A percentile compares a stretch with the other conserved stretches of the same genome.
Evolutionary conservation across 495 filamentous ascomycete species (phyloP).

Genomic region (Penicillium dipodomyicola): DNA sequence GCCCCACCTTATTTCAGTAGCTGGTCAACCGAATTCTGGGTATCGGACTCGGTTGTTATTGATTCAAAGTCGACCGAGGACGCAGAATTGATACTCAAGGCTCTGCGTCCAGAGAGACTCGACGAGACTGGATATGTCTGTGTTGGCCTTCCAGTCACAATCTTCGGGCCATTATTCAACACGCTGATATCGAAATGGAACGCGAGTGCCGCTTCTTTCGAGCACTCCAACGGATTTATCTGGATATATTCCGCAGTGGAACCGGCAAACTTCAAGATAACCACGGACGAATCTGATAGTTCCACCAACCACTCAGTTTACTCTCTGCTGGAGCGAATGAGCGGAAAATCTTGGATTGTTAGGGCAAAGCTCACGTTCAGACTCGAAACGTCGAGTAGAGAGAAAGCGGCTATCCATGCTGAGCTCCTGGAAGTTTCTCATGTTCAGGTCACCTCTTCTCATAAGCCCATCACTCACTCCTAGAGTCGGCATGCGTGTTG

Average conservation of each 20-base stretch:
- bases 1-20: too few relatives aligned
- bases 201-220: constrained; percentile 9
- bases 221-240: neutral
- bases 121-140: too few relatives aligned
- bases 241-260: constrained; percentile 8
- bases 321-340: neutral
- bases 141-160: neutral
- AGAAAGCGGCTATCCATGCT: neutral
- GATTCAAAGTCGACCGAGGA: too few relatives aligned
- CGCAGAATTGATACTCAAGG: too few relatives aligned
- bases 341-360: constrained; percentile 1
- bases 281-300: neutral
- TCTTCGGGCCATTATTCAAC: constrained; percentile 13
- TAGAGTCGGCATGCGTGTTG: too few relatives aligned
- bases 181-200: constrained; percentile 11
- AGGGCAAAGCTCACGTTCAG: neutral
- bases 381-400: neutral
- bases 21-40: too few relatives aligned
- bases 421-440: constrained; percentile 6
- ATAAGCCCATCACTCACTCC: too few relatives aligned
- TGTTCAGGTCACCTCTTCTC: neutral
- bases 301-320: too few relatives aligned
- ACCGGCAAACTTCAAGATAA: constrained; percentile 1
- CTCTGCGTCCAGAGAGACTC: too few relatives aligned
- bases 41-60: too few relatives aligned